These are phyloP conservation scores for Wickerhamomyces bisporus DNA, from an alignment of 805 yeast species.

Conservation along the genomic window DNA sequence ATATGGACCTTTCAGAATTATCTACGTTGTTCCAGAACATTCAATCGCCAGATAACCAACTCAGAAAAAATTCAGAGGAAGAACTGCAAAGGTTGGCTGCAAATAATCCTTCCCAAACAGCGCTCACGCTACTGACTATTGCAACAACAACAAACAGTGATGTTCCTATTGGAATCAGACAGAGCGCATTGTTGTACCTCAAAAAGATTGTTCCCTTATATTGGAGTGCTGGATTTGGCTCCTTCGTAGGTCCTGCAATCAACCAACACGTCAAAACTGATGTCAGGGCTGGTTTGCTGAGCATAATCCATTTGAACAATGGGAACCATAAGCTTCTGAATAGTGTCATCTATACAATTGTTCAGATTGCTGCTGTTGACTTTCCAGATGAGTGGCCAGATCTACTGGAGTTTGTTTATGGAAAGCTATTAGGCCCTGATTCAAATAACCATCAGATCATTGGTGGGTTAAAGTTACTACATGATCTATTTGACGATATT, in stretches of 20 bases:
- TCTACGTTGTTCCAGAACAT: background rate
- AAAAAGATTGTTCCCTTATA: conserved; percentile 62
- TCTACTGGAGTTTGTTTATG: conserved; percentile 45
- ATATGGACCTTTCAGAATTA: background rate
- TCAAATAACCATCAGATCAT: conserved; percentile 7
- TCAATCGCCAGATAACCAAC: conserved; percentile 29
- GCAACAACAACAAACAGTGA: conserved; percentile 29
- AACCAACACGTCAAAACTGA: conserved; percentile 43
- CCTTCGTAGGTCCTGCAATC: conserved; percentile 65
- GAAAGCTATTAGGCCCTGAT: conserved; percentile 26
- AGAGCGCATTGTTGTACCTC: conserved; percentile 59
- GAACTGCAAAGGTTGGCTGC: conserved; percentile 38
- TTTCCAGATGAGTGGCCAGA: conserved; percentile 97
- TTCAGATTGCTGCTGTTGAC: conserved; percentile 82
- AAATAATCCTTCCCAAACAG: conserved; percentile 44
- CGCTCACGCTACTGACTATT: conserved; percentile 37
- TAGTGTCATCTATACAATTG: conserved; percentile 67
- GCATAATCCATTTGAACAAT: conserved; percentile 37
- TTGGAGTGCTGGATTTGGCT: conserved; percentile 83
- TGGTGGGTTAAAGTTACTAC: conserved; percentile 39
- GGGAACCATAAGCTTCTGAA: conserved; percentile 56
- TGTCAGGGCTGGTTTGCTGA: conserved; percentile 48
- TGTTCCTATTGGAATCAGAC: conserved; percentile 37
- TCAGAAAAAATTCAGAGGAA: conserved; percentile 48
- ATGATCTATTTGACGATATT: conserved; percentile 80